phyloP scores from a whole-genome alignment of 169 alveolate species.

The Eimeria acervulina region DNA sequence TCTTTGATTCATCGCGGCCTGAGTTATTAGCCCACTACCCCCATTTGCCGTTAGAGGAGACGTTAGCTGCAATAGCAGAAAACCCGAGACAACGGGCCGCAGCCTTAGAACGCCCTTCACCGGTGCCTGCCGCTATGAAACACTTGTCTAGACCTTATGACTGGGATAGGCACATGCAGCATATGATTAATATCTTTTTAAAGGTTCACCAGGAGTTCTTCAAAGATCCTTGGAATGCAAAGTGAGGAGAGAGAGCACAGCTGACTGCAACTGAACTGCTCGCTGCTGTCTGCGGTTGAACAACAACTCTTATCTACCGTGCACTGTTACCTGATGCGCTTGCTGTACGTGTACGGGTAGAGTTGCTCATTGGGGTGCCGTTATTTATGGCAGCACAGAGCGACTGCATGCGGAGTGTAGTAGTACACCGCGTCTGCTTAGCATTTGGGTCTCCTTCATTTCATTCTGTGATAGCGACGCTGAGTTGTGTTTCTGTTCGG shows the following conservation, averaged over 20 bases:
- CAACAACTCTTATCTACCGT: background rate
- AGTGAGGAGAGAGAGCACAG: constrained; percentile 47
- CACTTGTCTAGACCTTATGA: constrained; percentile 85
- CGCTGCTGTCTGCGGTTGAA: background rate
- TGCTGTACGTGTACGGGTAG: background rate
- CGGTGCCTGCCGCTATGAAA: constrained; percentile 29
- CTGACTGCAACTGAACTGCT: background rate
- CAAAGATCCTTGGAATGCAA: constrained; percentile 91
- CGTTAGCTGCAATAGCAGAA: constrained; percentile 39
- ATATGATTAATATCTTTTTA: constrained; percentile 91
- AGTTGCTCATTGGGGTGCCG: background rate
- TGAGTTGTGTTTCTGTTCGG: background rate
- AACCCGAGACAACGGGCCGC: constrained; percentile 45
- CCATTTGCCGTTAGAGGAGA: constrained; percentile 69
- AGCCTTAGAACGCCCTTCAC: constrained; percentile 48
- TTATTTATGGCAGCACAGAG: background rate
- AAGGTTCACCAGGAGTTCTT: constrained; percentile 93
- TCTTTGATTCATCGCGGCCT: constrained; percentile 88
- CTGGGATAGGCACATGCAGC: constrained; percentile 93
- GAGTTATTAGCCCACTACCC: constrained; percentile 86
- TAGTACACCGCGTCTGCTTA: background rate
- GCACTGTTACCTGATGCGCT: background rate
- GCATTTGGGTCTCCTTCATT: background rate
- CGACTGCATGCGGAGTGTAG: background rate
- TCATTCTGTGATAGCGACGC: background rate